A percentile compares a stretch with the other conserved stretches of the same genome.
Evolutionary conservation across 495 filamentous ascomycete species (phyloP).

Genomic region (Xylaria palmicola): DNA sequence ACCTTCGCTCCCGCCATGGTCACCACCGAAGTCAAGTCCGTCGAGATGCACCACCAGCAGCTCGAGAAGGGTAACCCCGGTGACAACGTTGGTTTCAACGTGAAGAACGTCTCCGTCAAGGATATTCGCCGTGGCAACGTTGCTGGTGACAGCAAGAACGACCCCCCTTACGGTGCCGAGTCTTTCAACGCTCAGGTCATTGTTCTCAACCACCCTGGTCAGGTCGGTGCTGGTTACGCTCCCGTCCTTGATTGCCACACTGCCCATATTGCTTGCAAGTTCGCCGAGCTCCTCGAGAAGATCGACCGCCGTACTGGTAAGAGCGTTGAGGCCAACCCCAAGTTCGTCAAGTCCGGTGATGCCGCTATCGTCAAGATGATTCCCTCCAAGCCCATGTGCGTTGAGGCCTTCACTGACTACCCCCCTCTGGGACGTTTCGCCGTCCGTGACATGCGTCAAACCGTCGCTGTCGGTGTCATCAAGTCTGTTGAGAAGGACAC

Average conservation of each 20-base stretch:
- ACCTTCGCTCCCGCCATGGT: constrained; percentile 96
- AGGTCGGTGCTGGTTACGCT: constrained; percentile 98
- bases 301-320: constrained; percentile 99
- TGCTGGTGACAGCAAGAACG: constrained; percentile 99
- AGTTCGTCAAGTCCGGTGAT: constrained; percentile 99
- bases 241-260: constrained; percentile 99
- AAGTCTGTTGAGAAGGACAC: constrained; percentile 57
- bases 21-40: constrained; percentile 99
- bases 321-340: constrained; percentile 83
- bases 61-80: constrained; percentile 92
- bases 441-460: constrained; percentile 90
- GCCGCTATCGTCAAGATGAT: constrained; percentile 99
- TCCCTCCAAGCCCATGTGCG: constrained; percentile 99
- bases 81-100: constrained; percentile 99
- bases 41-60: constrained; percentile 99
- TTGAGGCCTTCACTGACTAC: constrained; percentile 99
- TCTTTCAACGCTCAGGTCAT: constrained; percentile 99
- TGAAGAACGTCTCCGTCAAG: constrained; percentile 99
- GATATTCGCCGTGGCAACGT: constrained; percentile 99
- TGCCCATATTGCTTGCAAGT: constrained; percentile 99
- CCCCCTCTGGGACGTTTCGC: constrained; percentile 98
- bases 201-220: constrained; percentile 99
- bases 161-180: constrained; percentile 83
- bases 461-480: constrained; percentile 97
- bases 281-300: constrained; percentile 97